A percentile compares a stretch with the other conserved stretches of the same genome.
phyloP scores from a whole-genome alignment of 768 basidiomycete species.

The Boletus eberwhitei region DNA sequence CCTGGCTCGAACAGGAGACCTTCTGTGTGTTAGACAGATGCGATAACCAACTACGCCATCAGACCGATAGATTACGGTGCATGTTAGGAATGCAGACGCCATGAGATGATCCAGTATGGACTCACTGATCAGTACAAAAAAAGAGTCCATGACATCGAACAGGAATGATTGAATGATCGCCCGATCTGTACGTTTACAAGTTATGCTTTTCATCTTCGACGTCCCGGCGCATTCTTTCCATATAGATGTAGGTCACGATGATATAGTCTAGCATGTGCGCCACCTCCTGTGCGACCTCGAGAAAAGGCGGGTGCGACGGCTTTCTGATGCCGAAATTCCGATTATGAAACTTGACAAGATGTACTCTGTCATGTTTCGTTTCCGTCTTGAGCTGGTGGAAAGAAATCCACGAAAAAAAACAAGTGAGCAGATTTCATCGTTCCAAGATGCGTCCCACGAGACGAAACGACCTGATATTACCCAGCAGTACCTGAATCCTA shows the following conservation, averaged over 20 bases:
- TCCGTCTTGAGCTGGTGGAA: conserved; percentile 12
- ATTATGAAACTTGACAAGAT: conserved; percentile 18
- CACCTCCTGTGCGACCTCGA: conserved; percentile 28
- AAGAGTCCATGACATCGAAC: neutral
- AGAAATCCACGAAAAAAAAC: neutral
- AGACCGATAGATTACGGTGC: conserved; percentile 11
- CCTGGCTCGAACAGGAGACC: conserved; percentile 71
- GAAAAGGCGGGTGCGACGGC: conserved; percentile 16
- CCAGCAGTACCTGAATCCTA: conserved; percentile 19
- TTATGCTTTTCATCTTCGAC: conserved; percentile 15
- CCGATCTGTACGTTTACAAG: neutral
- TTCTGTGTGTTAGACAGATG: conserved; percentile 83
- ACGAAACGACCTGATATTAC: conserved; percentile 13
- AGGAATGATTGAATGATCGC: neutral
- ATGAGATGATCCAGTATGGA: too few relatives aligned
- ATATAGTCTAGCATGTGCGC: conserved; percentile 31
- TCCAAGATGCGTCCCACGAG: too few relatives aligned
- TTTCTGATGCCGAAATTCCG: conserved; percentile 18
- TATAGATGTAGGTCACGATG: conserved; percentile 32
- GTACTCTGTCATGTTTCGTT: conserved; percentile 8
- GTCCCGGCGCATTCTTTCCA: conserved; percentile 29
- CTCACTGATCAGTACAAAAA: too few relatives aligned
- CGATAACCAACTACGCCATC: conserved; percentile 84
- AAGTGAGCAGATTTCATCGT: conserved; percentile 1
- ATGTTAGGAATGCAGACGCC: too few relatives aligned